These are phyloP conservation scores for Pilaira anomala DNA, from an alignment of 192 early-diverging fungal species.

Conservation along the genomic window DNA sequence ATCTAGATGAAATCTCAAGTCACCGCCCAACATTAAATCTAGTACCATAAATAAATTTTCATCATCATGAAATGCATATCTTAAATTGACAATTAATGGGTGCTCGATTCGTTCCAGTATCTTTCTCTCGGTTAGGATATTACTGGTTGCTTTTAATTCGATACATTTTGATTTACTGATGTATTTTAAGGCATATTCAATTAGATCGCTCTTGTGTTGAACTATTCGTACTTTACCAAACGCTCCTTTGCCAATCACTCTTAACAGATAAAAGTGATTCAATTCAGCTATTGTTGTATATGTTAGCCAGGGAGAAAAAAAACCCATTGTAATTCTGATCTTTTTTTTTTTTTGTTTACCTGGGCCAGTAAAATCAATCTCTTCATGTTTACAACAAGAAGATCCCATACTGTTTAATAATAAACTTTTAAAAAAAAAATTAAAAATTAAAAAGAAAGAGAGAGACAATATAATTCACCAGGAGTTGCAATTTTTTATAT, in stretches of 20 bases:
- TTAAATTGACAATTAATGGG: conserved; percentile 69
- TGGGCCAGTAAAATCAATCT: conserved; percentile 20
- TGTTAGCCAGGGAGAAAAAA: neutral
- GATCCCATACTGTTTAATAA: conserved; percentile 16
- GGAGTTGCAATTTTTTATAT: too few species aligned
- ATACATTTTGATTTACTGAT: conserved; percentile 86
- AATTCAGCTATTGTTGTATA: neutral
- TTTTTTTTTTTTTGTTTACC: neutral
- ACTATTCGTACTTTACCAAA: conserved; percentile 90
- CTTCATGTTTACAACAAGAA: conserved; percentile 25
- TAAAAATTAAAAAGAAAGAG: too few species aligned
- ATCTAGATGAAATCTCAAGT: conserved; percentile 78
- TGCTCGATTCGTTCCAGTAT: conserved; percentile 76
- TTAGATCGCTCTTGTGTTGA: conserved; percentile 65
- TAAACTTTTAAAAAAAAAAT: too few species aligned
- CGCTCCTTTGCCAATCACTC: conserved; percentile 78
- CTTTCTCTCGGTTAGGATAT: conserved; percentile 79
- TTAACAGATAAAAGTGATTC: conserved; percentile 68
- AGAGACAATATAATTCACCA: too few species aligned
- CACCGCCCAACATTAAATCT: conserved; percentile 86
- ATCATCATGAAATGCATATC: conserved; percentile 90
- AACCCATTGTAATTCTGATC: neutral
- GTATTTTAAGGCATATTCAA: conserved; percentile 80
- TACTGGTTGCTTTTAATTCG: conserved; percentile 72
- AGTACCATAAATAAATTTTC: conserved; percentile 86